Conservation (phyloP, 192 early-diverging fungal genomes). For the Entophlyctis luteolus region DNA sequence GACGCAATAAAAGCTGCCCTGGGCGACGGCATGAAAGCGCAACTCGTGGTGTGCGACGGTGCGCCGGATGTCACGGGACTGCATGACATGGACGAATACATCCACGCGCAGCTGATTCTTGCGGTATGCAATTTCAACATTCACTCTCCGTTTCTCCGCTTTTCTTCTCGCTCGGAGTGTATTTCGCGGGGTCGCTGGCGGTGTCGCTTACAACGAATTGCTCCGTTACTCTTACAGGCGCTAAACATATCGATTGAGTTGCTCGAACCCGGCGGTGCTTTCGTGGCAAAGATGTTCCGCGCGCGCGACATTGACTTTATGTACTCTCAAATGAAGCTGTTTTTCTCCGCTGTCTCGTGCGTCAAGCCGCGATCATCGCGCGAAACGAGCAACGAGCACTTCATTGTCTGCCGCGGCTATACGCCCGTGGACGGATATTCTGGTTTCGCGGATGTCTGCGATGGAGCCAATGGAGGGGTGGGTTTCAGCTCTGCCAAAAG, state of each 20-base stretch:
- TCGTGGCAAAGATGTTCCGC: slow-evolving; percentile 97
- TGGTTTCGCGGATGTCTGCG: background rate
- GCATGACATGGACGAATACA: slow-evolving; percentile 99
- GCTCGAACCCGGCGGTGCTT: slow-evolving; percentile 81
- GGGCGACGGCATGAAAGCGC: slow-evolving; percentile 80
- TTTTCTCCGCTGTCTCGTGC: slow-evolving; percentile 87
- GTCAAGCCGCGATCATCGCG: slow-evolving; percentile 91
- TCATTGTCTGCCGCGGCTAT: slow-evolving; percentile 19
- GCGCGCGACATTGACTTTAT: slow-evolving; percentile 91
- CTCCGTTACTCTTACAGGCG: slow-evolving; percentile 37
- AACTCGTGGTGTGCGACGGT: slow-evolving; percentile 77
- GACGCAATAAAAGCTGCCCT: slow-evolving; percentile 87
- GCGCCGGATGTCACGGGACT: slow-evolving; percentile 75
- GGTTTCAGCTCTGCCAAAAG: too few relatives aligned
- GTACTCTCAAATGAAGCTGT: slow-evolving; percentile 84
- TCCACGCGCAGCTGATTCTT: slow-evolving; percentile 93
- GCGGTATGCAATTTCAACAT: slow-evolving; percentile 44
- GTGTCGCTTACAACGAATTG: too few relatives aligned
- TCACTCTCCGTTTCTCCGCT: background rate
- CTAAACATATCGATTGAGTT: slow-evolving; percentile 97
- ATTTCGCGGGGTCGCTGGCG: background rate
- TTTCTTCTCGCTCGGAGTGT: background rate
- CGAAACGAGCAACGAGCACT: slow-evolving; percentile 70
- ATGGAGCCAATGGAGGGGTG: too few relatives aligned
- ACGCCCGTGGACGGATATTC: background rate